Percentiles rank a stretch among this genome's conserved stretches.
These are phyloP conservation scores for Sextonia rubra DNA, from an alignment of 164 flowering plant species.

Conservation along the genomic window DNA sequence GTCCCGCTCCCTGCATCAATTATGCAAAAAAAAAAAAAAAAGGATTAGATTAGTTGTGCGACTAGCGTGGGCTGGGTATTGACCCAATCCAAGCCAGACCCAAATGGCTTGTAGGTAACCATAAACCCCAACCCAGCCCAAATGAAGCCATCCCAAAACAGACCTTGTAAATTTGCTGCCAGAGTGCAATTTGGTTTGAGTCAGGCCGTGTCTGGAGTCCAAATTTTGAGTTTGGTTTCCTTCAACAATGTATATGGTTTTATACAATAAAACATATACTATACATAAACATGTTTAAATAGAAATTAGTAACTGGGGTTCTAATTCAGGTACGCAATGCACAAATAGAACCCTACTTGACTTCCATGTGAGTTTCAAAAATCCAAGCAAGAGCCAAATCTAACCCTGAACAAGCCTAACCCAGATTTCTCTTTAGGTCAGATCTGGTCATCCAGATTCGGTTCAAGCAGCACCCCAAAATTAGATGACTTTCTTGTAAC, in stretches of 20 bases:
- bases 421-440: neutral
- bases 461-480: neutral
- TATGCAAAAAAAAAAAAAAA: neutral
- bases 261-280: too few species aligned
- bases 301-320: too few species aligned
- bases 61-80: too few species aligned
- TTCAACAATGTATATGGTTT: neutral
- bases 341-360: neutral
- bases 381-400: too few species aligned
- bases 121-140: neutral
- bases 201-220: too few species aligned
- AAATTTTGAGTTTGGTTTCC: neutral
- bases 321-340: too few species aligned
- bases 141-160: neutral
- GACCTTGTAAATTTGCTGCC: neutral
- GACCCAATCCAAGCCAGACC: too few species aligned
- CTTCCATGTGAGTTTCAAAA: too few species aligned
- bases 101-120: too few species aligned
- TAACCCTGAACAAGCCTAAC: too few species aligned
- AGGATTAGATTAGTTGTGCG: too few species aligned
- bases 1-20: conserved; percentile 18
- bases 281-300: neutral
- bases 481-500: neutral
- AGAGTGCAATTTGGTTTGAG: too few species aligned
- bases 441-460: neutral